phyloP scores from a whole-genome alignment of 306 rosid genomes.

The Begonia fuchsioides region DNA sequence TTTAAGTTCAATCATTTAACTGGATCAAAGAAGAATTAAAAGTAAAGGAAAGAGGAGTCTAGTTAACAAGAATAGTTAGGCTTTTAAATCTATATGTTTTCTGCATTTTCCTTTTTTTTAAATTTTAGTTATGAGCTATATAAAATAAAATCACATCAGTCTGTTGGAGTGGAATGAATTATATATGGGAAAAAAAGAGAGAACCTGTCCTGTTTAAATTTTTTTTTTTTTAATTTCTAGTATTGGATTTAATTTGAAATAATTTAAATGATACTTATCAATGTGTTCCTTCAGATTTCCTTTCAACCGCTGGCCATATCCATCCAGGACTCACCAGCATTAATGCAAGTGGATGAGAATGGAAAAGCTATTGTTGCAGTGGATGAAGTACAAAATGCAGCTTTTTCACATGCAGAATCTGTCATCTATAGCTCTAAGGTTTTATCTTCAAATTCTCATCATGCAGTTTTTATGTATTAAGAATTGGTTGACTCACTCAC shows the following conservation, averaged over 20 bases:
- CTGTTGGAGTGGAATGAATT: no score
- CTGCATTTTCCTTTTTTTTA: no score
- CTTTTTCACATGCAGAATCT: conserved; percentile 6
- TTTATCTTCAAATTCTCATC: background rate
- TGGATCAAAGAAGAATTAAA: no score
- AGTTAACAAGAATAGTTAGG: no score
- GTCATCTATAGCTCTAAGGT: conserved; percentile 5
- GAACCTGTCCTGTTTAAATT: background rate
- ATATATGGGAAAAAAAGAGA: background rate
- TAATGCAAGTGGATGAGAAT: conserved; percentile 8
- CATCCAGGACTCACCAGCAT: background rate
- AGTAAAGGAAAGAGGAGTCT: no score
- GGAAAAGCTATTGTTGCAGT: conserved; percentile 6
- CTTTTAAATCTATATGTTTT: no score
- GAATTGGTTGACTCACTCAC: no score
- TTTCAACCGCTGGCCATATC: background rate
- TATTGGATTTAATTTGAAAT: background rate
- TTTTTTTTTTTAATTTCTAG: background rate
- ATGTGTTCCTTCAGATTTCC: background rate
- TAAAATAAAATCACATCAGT: no score
- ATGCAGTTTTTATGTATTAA: background rate
- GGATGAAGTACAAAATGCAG: conserved; percentile 12
- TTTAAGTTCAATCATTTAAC: no score
- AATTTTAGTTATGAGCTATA: no score
- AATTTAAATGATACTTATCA: background rate